phyloP scores from a whole-genome alignment of 2,329 filamentous ascomycete genomes.

The Sarocladium brachiariae region DNA sequence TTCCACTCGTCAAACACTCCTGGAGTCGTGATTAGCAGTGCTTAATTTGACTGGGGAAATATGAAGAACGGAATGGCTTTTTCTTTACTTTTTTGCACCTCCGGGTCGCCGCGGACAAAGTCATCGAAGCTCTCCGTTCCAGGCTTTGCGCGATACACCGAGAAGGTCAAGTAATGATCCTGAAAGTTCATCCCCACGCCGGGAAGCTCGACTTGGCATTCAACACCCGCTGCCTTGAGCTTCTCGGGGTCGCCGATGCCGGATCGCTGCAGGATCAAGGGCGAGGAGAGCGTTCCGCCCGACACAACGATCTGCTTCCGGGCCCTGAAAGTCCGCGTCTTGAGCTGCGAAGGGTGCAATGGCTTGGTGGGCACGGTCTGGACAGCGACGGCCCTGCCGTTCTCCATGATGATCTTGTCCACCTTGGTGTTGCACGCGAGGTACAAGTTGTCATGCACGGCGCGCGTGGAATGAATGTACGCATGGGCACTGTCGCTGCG shows the following conservation, averaged over 20 bases:
- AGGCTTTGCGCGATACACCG: slow-evolving; percentile 65
- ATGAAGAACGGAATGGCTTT: not conserved
- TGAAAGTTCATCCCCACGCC: slow-evolving; percentile 73
- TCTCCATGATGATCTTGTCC: slow-evolving; percentile 68
- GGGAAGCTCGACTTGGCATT: slow-evolving; percentile 63
- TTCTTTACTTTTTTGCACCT: slow-evolving; percentile 55
- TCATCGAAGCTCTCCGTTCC: slow-evolving; percentile 74
- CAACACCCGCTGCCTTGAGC: slow-evolving; percentile 59
- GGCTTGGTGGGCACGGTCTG: slow-evolving; percentile 65
- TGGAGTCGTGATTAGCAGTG: slow-evolving; percentile 17
- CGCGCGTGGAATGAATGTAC: slow-evolving; percentile 69
- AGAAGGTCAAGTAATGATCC: slow-evolving; percentile 68
- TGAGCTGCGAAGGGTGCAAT: slow-evolving; percentile 46
- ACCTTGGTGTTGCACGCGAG: slow-evolving; percentile 70
- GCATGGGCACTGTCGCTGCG: slow-evolving; percentile 72
- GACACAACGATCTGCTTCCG: slow-evolving; percentile 70
- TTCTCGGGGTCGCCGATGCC: slow-evolving; percentile 62
- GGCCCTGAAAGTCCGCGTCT: slow-evolving; percentile 52
- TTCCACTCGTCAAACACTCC: slow-evolving; percentile 72
- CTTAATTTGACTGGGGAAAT: not conserved
- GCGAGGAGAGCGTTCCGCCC: slow-evolving; percentile 66
- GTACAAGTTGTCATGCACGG: slow-evolving; percentile 64
- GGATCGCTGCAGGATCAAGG: slow-evolving; percentile 67
- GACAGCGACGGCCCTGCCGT: slow-evolving; percentile 65
- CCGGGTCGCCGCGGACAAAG: slow-evolving; percentile 67